Base-by-base conservation (phyloP, 2,329 filamentous ascomycete species). In the Paecilomyces niveus region DNA sequence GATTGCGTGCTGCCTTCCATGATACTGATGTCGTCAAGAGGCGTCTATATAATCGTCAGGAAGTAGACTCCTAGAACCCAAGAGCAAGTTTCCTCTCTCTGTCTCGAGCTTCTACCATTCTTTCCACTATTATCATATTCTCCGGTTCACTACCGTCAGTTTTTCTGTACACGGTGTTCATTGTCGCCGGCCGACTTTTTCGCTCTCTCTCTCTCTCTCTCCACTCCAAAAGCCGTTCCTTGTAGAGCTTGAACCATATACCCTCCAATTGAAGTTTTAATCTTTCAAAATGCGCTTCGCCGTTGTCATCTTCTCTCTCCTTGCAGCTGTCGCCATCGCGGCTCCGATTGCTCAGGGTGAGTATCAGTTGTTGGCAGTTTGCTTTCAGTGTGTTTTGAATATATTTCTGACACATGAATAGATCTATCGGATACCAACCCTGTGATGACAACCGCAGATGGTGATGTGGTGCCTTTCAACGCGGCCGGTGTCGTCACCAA, bases 401-500 rank as follows among this genome's bases (percentile, higher is more conserved):
- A 51, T 10, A 29, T 9, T 45, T 31, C 52, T 45, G 15, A 50
- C 7, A 29, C 15, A 7, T 53, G 10, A 22, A 26, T 29, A 57
- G 51, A 52, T 54, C 57, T 61, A 49, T 53, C 55, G 39, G 62
- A 64, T 52, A 62, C 61, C 49, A 52, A 32, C 13, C 60, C 62
- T 33, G 59, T 56, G 15, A 64, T 62, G 62, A 62, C 59, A 22
- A 57, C 56, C 49, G 50, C 32, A 7, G 26, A 52, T 15, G 58
- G 58, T 3, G 59, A 62, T 31, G 49, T 64, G 11, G 55, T 64
- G 21, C 61, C 62, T 22, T 64, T 62, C 18, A 55, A 62, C 32
- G 51, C 54, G n/a, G 58, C 61, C 13, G 57, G 35, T 21, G 61
- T 63, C 24, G 54, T 61, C 52, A 32, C 57, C 15, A 55, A 58